Percentiles rank a stretch among this genome's conserved stretches.
phyloP scores from a whole-genome alignment of 208 protist genomes.

The Perkinsela sp. region DNA sequence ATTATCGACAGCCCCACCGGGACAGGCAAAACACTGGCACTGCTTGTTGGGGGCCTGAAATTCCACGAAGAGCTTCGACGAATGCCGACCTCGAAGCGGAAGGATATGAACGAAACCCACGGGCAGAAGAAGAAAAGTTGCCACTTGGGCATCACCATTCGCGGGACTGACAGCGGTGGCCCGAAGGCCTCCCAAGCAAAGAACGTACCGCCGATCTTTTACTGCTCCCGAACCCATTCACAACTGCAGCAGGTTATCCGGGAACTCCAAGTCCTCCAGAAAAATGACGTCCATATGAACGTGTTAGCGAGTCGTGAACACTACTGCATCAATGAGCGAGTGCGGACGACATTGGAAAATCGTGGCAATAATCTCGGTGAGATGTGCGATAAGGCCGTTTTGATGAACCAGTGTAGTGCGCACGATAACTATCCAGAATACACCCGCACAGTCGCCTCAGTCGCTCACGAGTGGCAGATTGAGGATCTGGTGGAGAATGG shows the following conservation, averaged over 20 bases:
- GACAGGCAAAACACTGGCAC: conserved; percentile 86
- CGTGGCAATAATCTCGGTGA: conserved; percentile 46
- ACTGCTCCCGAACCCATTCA: conserved; percentile 77
- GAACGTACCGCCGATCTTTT: conserved; percentile 36
- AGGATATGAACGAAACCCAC: neutral
- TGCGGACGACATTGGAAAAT: conserved; percentile 15
- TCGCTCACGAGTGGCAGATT: conserved; percentile 30
- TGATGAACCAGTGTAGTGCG: conserved; percentile 21
- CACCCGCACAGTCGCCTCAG: conserved; percentile 1
- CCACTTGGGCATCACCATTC: neutral
- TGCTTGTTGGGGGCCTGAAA: conserved; percentile 69
- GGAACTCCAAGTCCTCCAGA: conserved; percentile 56
- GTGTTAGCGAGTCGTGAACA: conserved; percentile 74
- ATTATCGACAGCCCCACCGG: conserved; percentile 86
- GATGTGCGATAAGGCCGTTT: conserved; percentile 40
- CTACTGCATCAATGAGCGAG: conserved; percentile 55
- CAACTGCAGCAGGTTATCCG: conserved; percentile 75
- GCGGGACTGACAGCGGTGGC: neutral
- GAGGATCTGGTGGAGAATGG: conserved; percentile 65
- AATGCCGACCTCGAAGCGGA: neutral
- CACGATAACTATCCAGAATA: conserved; percentile 19
- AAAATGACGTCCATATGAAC: conserved; percentile 35
- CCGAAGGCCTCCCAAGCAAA: neutral
- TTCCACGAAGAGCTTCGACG: conserved; percentile 1
- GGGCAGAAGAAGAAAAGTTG: neutral